A percentile compares a stretch with the other conserved stretches of the same genome.
Evolutionary conservation across 1,139 yeast genomes (phyloP).

Genomic region (Sugiyamaella paludigena): DNA sequence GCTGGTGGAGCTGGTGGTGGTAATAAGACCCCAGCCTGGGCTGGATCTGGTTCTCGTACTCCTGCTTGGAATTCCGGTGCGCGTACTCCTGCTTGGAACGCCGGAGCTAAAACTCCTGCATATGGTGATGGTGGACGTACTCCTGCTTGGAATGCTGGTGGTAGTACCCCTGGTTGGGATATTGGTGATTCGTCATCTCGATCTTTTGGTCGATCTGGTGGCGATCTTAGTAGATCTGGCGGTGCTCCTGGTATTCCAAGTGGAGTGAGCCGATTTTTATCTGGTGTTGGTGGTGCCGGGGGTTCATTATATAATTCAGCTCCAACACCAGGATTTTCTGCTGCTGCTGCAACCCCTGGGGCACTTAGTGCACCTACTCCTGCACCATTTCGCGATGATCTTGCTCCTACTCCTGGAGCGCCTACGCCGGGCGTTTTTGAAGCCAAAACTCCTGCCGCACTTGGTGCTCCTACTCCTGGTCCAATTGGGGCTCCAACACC

Average conservation of each 20-base stretch:
- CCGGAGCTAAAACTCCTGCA: slow-evolving; percentile 43
- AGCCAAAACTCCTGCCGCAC: slow-evolving; percentile 43
- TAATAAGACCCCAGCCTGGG: slow-evolving; percentile 41
- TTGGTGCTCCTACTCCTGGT: slow-evolving; percentile 33
- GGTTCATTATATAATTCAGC: slow-evolving; percentile 27
- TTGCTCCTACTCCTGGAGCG: slow-evolving; percentile 41
- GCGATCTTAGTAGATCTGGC: slow-evolving; percentile 1
- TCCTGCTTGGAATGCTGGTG: slow-evolving; percentile 40
- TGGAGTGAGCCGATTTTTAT: no score
- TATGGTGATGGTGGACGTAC: slow-evolving; percentile 34
- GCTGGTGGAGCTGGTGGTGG: slow-evolving; percentile 39
- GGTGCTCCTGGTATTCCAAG: neutral
- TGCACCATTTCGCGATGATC: slow-evolving; percentile 45
- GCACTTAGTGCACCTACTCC: slow-evolving; percentile 41
- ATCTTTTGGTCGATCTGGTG: slow-evolving; percentile 34
- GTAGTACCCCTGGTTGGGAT: slow-evolving; percentile 38
- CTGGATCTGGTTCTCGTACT: slow-evolving; percentile 37
- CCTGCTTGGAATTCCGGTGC: slow-evolving; percentile 42
- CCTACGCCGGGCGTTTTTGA: slow-evolving; percentile 47
- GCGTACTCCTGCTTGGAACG: slow-evolving; percentile 40
- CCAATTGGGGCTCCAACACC: slow-evolving; percentile 42
- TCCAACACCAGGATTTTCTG: slow-evolving; percentile 50
- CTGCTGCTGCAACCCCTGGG: slow-evolving; percentile 49
- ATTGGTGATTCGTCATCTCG: slow-evolving; percentile 35
- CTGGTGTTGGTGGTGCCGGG: no score